A percentile compares a stretch with the other conserved stretches of the same genome.
These are phyloP conservation scores for Nannochloropsis gaditana DNA, from an alignment of 108 stramenopile genomes.

Conservation along the genomic window DNA sequence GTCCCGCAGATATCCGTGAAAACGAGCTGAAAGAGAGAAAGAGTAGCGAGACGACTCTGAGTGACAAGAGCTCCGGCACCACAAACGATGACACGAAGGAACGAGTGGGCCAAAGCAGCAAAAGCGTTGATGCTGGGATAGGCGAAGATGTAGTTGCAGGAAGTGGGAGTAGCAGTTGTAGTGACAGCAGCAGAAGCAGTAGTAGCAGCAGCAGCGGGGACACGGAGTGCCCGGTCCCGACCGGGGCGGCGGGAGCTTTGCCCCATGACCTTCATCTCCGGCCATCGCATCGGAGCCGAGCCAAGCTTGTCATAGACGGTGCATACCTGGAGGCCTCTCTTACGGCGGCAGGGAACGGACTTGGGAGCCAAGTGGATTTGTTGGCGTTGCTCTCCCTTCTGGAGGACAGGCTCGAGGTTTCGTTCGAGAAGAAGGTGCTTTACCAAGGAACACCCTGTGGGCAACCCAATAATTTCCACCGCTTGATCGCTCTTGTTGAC, in stretches of 20 bases:
- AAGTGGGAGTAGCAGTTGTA: neutral
- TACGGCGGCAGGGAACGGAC: neutral
- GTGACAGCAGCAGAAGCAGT: neutral
- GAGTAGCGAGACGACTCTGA: neutral
- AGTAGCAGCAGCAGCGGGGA: neutral
- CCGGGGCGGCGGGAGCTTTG: neutral
- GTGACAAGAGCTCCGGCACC: neutral
- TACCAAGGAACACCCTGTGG: neutral
- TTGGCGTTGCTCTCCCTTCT: constrained; percentile 2
- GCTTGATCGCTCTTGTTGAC: neutral
- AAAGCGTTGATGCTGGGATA: neutral
- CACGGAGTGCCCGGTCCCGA: neutral
- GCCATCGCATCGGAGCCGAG: neutral
- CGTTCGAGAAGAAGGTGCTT: neutral
- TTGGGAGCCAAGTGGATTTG: neutral
- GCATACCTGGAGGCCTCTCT: neutral
- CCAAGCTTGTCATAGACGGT: constrained; percentile 14
- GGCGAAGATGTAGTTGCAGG: neutral
- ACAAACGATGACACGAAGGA: neutral
- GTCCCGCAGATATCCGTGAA: neutral
- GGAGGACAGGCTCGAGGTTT: neutral
- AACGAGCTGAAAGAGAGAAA: neutral
- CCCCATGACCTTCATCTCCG: neutral
- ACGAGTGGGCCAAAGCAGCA: neutral
- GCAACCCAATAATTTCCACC: neutral